A percentile compares a stretch with the other conserved stretches of the same genome.
These are phyloP conservation scores for Daldinia eschscholtzii DNA, from an alignment of 2,329 filamentous ascomycete genomes.

Conservation along the genomic window DNA sequence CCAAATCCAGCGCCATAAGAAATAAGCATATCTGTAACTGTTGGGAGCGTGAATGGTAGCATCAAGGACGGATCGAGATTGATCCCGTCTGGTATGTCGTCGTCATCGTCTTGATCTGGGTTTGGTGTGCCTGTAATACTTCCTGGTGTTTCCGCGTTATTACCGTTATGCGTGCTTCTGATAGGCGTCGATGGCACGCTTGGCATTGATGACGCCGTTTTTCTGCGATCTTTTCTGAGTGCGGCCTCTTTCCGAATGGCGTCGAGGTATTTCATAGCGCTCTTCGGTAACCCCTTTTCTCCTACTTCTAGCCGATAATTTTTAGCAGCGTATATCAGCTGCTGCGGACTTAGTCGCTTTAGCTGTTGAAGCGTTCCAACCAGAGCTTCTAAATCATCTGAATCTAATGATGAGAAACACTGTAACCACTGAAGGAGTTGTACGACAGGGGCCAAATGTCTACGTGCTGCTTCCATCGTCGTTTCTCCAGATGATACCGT, in stretches of 20 bases:
- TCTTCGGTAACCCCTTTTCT: constrained; percentile 90
- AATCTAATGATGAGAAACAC: constrained; percentile 91
- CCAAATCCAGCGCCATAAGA: constrained; percentile 96
- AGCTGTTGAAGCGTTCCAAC: constrained; percentile 91
- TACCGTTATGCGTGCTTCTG: constrained; percentile 57
- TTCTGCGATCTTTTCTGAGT: constrained; percentile 68
- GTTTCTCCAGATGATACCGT: constrained; percentile 87
- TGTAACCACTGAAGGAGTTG: constrained; percentile 98
- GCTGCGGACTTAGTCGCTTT: constrained; percentile 84
- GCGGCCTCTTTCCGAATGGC: constrained; percentile 82
- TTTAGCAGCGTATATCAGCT: constrained; percentile 90
- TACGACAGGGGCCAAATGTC: constrained; percentile 89
- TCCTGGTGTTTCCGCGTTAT: constrained; percentile 59
- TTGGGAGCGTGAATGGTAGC: constrained; percentile 94
- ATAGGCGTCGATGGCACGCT: constrained; percentile 54
- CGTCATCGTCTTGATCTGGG: constrained; percentile 69
- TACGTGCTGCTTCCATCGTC: constrained; percentile 84
- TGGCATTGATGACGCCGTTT: constrained; percentile 59
- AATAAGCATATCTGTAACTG: constrained; percentile 96
- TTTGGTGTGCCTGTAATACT: constrained; percentile 59
- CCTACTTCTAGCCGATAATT: constrained; percentile 96
- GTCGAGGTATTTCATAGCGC: constrained; percentile 86
- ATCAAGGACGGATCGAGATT: constrained; percentile 91
- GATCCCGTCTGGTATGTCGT: constrained; percentile 78
- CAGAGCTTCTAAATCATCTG: constrained; percentile 88